Conservation (phyloP, 441 rosid genomes). For the Adansonia madagascariensis region DNA sequence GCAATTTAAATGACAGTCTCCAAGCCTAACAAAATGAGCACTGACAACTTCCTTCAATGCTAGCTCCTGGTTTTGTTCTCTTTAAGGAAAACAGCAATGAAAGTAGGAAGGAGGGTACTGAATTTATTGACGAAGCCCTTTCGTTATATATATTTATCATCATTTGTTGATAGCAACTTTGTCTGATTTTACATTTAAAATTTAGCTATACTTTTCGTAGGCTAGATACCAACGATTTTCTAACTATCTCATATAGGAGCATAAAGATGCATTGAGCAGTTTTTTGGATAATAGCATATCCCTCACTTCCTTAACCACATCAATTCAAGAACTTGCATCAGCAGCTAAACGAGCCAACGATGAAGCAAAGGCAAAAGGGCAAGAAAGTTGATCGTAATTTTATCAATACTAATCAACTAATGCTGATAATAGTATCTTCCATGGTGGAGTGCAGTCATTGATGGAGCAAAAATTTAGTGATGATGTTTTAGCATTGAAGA, state of each 20-base stretch:
- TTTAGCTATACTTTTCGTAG: neutral
- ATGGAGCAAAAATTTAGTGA: slow-evolving; percentile 35
- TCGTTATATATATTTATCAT: neutral
- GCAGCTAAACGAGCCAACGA: slow-evolving; percentile 58
- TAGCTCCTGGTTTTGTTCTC: neutral
- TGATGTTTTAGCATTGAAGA: slow-evolving; percentile 33
- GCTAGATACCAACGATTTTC: slow-evolving; percentile 1
- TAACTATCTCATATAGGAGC: slow-evolving; percentile 39
- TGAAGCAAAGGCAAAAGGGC: slow-evolving; percentile 60
- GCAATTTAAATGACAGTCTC: neutral
- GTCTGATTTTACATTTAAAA: neutral
- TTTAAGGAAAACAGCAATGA: neutral
- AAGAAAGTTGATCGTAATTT: neutral
- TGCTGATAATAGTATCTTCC: neutral
- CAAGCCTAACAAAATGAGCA: neutral
- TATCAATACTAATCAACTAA: neutral
- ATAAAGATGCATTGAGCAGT: slow-evolving; percentile 51
- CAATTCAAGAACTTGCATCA: slow-evolving; percentile 57
- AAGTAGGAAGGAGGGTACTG: neutral
- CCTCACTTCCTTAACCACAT: slow-evolving; percentile 50
- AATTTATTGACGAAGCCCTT: neutral
- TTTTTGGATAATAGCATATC: slow-evolving; percentile 50
- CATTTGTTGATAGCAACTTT: neutral
- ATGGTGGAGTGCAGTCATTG: slow-evolving; percentile 48
- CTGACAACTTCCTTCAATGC: neutral